Conservation (phyloP, 2,329 filamentous ascomycete species). For the Ustilaginoidea virens region DNA sequence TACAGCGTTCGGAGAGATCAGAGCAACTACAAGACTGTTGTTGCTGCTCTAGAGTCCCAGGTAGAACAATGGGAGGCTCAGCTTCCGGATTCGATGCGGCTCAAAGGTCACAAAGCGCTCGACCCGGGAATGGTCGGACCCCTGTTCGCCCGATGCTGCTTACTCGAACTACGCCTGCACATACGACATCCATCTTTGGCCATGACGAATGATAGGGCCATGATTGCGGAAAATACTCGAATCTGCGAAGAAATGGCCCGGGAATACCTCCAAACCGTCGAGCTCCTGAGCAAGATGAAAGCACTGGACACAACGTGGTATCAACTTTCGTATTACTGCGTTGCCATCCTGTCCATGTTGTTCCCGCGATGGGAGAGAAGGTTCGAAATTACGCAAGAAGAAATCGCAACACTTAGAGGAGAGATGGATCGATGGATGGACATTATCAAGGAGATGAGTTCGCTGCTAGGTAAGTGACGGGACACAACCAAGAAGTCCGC, state of each 20-base stretch:
- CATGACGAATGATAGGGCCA: slow-evolving; percentile 33
- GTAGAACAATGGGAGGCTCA: slow-evolving; percentile 46
- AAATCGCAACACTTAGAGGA: slow-evolving; percentile 42
- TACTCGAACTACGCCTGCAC: slow-evolving; percentile 42
- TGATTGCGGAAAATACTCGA: slow-evolving; percentile 45
- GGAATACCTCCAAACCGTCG: slow-evolving; percentile 45
- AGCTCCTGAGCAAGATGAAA: slow-evolving; percentile 45
- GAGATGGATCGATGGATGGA: slow-evolving; percentile 58
- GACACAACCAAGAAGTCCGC: no score
- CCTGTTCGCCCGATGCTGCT: slow-evolving; percentile 37
- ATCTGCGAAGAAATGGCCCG: slow-evolving; percentile 52
- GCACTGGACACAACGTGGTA: slow-evolving; percentile 69
- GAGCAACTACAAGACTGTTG: slow-evolving; percentile 44
- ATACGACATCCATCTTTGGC: slow-evolving; percentile 47
- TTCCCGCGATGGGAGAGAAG: slow-evolving; percentile 55
- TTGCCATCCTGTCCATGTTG: slow-evolving; percentile 57
- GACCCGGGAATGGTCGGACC: slow-evolving; percentile 33
- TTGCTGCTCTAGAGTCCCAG: slow-evolving; percentile 50
- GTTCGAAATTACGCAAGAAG: slow-evolving; percentile 38
- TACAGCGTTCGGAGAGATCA: slow-evolving; percentile 53
- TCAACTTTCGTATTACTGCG: slow-evolving; percentile 54
- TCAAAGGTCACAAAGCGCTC: slow-evolving; percentile 24
- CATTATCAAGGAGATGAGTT: slow-evolving; percentile 51
- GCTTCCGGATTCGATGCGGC: slow-evolving; percentile 44
- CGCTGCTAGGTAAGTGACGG: slow-evolving; percentile 50